These are phyloP conservation scores for Lipomyces orientalis DNA, from an alignment of 805 yeast species.

Conservation along the genomic window DNA sequence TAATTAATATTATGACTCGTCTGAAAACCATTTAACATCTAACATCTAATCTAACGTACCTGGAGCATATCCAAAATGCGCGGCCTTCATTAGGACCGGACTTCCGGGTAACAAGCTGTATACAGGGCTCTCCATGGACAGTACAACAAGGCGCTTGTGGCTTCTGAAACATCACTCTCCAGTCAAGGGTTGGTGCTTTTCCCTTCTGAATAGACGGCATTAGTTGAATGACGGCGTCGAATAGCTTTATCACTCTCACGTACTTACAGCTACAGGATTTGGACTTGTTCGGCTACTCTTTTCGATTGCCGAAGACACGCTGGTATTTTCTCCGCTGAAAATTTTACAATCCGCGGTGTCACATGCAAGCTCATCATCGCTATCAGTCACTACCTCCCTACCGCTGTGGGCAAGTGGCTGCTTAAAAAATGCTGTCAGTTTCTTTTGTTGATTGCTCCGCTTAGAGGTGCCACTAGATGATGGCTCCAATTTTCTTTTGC, in stretches of 20 bases:
- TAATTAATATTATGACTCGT: background rate
- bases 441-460: background rate
- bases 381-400: background rate
- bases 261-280: background rate
- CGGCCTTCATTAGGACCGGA: constrained; percentile 48
- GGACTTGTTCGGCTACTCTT: background rate
- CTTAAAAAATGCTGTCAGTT: background rate
- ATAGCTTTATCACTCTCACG: background rate
- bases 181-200: background rate
- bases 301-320: background rate
- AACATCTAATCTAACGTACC: constrained; percentile 22
- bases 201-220: background rate
- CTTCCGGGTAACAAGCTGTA: constrained; percentile 42
- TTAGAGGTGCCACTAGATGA: background rate
- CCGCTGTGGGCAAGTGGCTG: background rate
- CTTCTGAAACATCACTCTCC: constrained; percentile 37
- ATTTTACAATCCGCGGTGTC: background rate
- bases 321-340: background rate
- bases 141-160: constrained; percentile 42
- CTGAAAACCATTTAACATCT: background rate
- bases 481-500: constrained; percentile 1
- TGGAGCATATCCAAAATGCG: constrained; percentile 49
- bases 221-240: background rate
- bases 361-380: background rate
- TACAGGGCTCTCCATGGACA: constrained; percentile 47